Base-by-base conservation (phyloP, 1,284 basidiomycete genomes). In the Trichosporon ovoides region DNA sequence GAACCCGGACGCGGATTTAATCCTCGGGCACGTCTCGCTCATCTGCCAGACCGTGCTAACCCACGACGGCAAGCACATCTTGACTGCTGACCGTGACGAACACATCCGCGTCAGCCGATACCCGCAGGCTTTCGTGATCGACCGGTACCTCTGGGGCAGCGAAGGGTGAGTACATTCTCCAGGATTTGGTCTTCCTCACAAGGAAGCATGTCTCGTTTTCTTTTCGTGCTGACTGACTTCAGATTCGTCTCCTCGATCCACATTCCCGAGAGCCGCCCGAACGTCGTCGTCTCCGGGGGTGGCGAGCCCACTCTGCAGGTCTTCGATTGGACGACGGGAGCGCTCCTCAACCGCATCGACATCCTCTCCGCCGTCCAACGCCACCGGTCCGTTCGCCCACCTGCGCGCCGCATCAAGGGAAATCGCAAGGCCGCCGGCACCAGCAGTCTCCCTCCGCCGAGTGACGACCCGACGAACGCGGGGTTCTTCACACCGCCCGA, bases 51-150 rank as follows among this genome's bases (percentile, higher is more conserved):
- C 89, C 70, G 67, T 86, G 38, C 81, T 94, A 53, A 83, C 85
- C 0, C 70, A 74, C 0, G 85, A 89, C 68, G 84, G 87, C 62
- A 82, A 81, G 57, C 85, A 82, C 68, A 85, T 97, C 68, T 81
- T 95, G 65, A 90, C 91, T 0, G 87, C 89, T 0, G 93, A 96
- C 72, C 79, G 93, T 48, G 93, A 96, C 70, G 93, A 96, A 72
- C 93, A 96, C 71, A 87, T 97, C 55, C 82, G 93, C 54, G 83
- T 94, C n/a, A 91, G 88, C 68, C 85, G 88, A 83, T 96, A 84
- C 70, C 93, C 93, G 0, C 80, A 87, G 59, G 87, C 90, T 13
- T 88, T 87, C 66, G 83, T 84, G 35, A 87, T 95, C 58, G 89
- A 95, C 72, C 83, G 82, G 58, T 95, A 85, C 74, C 88, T 91